These are phyloP conservation scores for Urtica urens DNA, from an alignment of 306 rosid genomes.

Conservation along the genomic window DNA sequence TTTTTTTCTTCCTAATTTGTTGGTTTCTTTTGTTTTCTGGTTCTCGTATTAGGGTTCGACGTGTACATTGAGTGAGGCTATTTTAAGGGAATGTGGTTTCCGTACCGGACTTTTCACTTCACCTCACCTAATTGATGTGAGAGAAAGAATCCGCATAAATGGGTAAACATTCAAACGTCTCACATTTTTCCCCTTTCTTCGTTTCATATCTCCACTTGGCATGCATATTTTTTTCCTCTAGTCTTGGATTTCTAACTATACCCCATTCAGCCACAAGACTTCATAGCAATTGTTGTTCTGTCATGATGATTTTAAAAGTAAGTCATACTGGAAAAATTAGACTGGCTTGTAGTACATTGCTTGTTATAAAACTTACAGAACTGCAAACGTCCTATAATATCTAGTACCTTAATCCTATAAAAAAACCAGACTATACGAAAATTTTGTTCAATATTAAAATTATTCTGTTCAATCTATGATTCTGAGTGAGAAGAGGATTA, in stretches of 20 bases:
- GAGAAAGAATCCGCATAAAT: constrained; percentile 58
- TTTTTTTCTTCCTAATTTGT: constrained; percentile 1
- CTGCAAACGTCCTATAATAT: no score
- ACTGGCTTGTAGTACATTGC: no score
- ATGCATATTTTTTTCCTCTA: background rate
- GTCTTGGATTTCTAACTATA: background rate
- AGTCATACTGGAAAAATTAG: no score
- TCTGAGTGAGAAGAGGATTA: background rate
- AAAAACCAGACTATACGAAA: no score
- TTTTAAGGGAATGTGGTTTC: constrained; percentile 58
- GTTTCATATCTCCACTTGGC: background rate
- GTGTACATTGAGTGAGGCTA: constrained; percentile 28
- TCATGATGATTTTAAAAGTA: background rate
- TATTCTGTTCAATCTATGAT: background rate
- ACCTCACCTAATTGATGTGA: constrained; percentile 35
- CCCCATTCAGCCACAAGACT: background rate
- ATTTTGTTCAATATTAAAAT: no score
- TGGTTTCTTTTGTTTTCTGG: background rate
- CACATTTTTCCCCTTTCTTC: background rate
- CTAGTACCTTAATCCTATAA: no score
- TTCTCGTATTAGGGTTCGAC: constrained; percentile 24
- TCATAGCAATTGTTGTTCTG: background rate
- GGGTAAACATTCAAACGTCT: constrained; percentile 36
- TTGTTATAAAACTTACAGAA: no score
- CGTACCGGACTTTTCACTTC: constrained; percentile 64